Evolutionary conservation across 2,329 filamentous ascomycete genomes (phyloP), one percentile per base, ranked within the genome.

Genomic region (Colletotrichum costaricense): DNA sequence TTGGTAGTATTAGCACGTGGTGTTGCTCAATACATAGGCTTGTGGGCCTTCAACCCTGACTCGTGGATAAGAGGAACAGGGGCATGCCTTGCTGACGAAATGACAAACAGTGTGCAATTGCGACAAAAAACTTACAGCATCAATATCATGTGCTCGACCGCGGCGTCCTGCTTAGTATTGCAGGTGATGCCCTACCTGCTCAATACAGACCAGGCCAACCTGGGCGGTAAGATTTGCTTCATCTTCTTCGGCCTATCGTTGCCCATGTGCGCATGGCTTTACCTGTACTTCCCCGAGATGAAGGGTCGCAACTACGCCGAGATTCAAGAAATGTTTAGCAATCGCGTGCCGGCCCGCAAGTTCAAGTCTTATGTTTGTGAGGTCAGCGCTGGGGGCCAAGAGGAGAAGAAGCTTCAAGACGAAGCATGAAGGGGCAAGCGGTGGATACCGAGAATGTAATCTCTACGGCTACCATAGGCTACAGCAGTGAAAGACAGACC

Each of bases 21-120:
- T 46, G 24, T 46, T 59, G 33, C 35, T 22, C 24, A 59, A 24
- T 24, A 59, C 9, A 26, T 19, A 22, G 60, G 49, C 67, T 52
- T 66, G 60, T 73, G 67, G 71, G 71, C 56, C 62, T 14, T 12
- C n/a, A 30, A 60, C 92, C 88, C 67, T 91, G 88, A 86, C 64
- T 89, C 92, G 4, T 88, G 91, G 78, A 84, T 81, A 81, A 82
- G 33, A 28, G 26, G 28, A 3, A 91, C 91, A 58, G 88, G 88
- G 60, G 91, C 90, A 9, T 93, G 88, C 86, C 88, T 90, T 81
- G 90, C 92, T 76, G 92, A 93, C 67, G 89, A 87, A 76, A 91
- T 92, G 80, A 0, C 83, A 90, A 67, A 87, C 92, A 78, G 76
- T 54, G 72, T 78, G 11, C 75, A 77, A 69, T 77, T 81, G 28